phyloP scores from a whole-genome alignment of 2,329 filamentous ascomycete species.

The Bipolaris sorokiniana region DNA sequence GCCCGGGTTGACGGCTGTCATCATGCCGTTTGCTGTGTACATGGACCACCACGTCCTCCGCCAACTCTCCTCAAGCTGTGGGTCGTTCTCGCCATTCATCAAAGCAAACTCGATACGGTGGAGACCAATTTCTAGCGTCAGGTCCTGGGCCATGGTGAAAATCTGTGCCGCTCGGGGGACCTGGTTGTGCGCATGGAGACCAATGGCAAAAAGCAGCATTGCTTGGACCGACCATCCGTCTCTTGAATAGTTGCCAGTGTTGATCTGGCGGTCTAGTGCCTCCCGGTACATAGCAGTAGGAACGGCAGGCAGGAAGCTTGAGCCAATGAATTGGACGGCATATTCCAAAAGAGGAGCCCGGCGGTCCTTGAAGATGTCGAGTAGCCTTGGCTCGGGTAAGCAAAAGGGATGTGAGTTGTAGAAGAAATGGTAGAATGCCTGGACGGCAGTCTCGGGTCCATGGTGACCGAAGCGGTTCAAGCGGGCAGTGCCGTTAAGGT shows the following conservation, averaged over 20 bases:
- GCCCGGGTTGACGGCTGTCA: slow-evolving; percentile 77
- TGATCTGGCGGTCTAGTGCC: slow-evolving; percentile 40
- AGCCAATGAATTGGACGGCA: slow-evolving; percentile 63
- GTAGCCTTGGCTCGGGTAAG: slow-evolving; percentile 54
- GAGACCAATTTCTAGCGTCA: slow-evolving; percentile 78
- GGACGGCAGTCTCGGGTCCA: slow-evolving; percentile 39
- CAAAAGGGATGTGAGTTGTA: slow-evolving; percentile 62
- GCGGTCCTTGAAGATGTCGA: slow-evolving; percentile 50
- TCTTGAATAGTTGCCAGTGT: slow-evolving; percentile 39
- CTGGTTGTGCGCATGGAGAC: slow-evolving; percentile 77
- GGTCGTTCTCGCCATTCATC: slow-evolving; percentile 66
- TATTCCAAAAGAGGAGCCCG: slow-evolving; percentile 55
- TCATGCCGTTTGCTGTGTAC: slow-evolving; percentile 82
- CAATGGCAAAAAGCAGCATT: slow-evolving; percentile 76
- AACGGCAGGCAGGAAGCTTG: slow-evolving; percentile 58
- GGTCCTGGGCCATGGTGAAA: slow-evolving; percentile 69
- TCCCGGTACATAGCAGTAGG: slow-evolving; percentile 55
- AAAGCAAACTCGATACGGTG: slow-evolving; percentile 72
- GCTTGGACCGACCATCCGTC: slow-evolving; percentile 72
- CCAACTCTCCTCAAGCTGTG: slow-evolving; percentile 80
- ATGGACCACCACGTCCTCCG: slow-evolving; percentile 90
- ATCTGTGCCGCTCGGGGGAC: slow-evolving; percentile 71
- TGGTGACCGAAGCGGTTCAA: slow-evolving; percentile 37
- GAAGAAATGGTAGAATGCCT: slow-evolving; percentile 58
- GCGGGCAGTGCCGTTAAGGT: slow-evolving; percentile 43